Evolutionary conservation across 2,329 filamentous ascomycete genomes (phyloP), one percentile per base, ranked within the genome.

Genomic region (Fusarium concolor): DNA sequence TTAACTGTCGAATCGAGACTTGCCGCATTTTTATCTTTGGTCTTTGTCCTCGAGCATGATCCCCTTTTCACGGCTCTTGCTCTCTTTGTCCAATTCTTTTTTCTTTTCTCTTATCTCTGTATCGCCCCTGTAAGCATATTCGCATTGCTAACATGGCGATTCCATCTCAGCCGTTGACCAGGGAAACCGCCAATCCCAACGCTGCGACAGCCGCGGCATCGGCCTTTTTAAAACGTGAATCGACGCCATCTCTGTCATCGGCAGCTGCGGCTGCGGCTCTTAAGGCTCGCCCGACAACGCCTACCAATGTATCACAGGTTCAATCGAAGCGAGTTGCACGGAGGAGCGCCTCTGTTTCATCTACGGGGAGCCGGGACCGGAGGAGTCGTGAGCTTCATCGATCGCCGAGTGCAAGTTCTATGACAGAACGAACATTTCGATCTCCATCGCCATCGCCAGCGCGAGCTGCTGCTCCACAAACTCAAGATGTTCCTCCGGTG

Each of bases 401-500:
- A 73, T 84, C 86, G 37, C 86, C 84, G 56, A 96, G 94, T 79
- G 87, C 87, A 28, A 86, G 89, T 22, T 97, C 94, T 49, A 97
- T 98, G 94, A 90, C 88, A 29, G 92, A 95, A 77, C 88, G 95
- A 59, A 94, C 93, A 1, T 97, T 97, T 78, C 89, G 94, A 70
- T 91, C 91, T 17, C 89, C 90, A 5, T 96, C 90, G 14, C 89
- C 90, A 5, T 96, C 90, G 6, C 92, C 74, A 22, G 78, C 63
- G 83, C 77, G 76, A 83, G 84, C 78, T 58, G 78, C 78, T 43
- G 76, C 78, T 60, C 79, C 76, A 67, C 77, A 76, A 41, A 71
- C 76, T 20, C 77, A 80, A 49, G 81, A 87, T 72, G 84, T 87
- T 52, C 93, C 93, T 29, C 93, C 93, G 2, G 89, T 97, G 3